A percentile compares a stretch with the other conserved stretches of the same genome.
Evolutionary conservation across 306 rosid species (phyloP).

Genomic region (Rosa rugosa): DNA sequence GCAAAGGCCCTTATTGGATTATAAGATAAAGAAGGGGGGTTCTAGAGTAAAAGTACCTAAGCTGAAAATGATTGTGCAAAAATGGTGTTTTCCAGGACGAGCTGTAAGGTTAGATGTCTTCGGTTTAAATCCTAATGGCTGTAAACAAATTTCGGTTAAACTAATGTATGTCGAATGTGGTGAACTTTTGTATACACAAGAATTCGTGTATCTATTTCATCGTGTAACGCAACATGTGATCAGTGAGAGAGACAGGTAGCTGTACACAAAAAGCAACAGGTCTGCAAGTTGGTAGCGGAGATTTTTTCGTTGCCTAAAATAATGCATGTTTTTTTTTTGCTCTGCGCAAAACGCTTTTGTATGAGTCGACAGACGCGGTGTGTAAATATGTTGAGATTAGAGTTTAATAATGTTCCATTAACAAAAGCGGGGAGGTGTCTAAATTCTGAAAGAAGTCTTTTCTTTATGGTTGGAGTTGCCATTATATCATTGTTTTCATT

Average conservation of each 20-base stretch:
- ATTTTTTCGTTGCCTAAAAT: not conserved
- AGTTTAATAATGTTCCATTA: too few species aligned
- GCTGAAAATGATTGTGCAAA: not conserved
- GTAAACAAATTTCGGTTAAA: not conserved
- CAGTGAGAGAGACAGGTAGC: not conserved
- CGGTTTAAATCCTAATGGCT: too few species aligned
- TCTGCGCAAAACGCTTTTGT: too few species aligned
- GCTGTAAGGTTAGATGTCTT: not conserved
- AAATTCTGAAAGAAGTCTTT: not conserved
- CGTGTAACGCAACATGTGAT: not conserved
- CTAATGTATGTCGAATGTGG: not conserved
- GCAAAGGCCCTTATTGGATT: not conserved
- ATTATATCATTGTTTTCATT: not conserved
- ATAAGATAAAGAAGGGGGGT: not conserved
- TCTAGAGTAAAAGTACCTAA: not conserved
- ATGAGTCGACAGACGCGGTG: not conserved
- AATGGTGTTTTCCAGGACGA: not conserved
- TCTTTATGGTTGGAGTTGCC: not conserved
- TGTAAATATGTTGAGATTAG: too few species aligned
- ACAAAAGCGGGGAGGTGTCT: too few species aligned
- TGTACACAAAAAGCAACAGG: not conserved
- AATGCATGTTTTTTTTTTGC: not conserved
- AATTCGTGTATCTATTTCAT: too few species aligned
- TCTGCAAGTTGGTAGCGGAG: not conserved
- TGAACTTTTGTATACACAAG: not conserved